Percentiles rank a stretch among this genome's conserved stretches.
Conservation (phyloP, 768 basidiomycete species). For the Melanogaster broomeanus region DNA sequence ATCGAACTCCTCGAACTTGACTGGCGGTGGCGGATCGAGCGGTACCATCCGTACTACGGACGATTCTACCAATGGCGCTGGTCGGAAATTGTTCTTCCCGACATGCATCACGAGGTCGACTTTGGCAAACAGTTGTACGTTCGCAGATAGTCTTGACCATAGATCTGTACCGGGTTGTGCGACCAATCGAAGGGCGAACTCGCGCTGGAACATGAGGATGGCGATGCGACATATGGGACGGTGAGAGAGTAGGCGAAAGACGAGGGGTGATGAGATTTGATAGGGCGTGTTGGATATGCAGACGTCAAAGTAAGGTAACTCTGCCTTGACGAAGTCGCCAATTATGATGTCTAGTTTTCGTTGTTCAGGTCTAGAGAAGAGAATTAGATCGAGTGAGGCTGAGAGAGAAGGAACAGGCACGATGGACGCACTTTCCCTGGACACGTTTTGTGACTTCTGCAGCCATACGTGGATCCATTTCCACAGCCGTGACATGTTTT, state of each 20-base stretch:
- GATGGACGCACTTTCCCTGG: slow-evolving; percentile 86
- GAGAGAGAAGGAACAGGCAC: background rate
- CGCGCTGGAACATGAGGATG: slow-evolving; percentile 99
- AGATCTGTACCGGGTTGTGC: slow-evolving; percentile 80
- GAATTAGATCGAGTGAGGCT: background rate
- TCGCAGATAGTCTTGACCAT: slow-evolving; percentile 94
- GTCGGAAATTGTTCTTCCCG: slow-evolving; percentile 95
- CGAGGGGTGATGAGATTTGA: slow-evolving; percentile 96
- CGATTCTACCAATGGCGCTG: slow-evolving; percentile 92
- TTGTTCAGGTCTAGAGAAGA: slow-evolving; percentile 77
- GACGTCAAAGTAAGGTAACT: slow-evolving; percentile 97
- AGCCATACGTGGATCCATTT: slow-evolving; percentile 99
- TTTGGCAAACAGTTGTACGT: slow-evolving; percentile 96
- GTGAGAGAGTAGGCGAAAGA: slow-evolving; percentile 95
- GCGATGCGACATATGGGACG: slow-evolving; percentile 92
- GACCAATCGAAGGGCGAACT: slow-evolving; percentile 92
- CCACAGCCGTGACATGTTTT: slow-evolving; percentile 90
- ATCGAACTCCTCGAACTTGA: slow-evolving; percentile 97
- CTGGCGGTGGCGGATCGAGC: slow-evolving; percentile 91
- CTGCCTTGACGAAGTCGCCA: slow-evolving; percentile 98
- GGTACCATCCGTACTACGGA: slow-evolving; percentile 91
- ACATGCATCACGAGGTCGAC: slow-evolving; percentile 97
- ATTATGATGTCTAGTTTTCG: slow-evolving; percentile 93
- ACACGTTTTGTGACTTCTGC: slow-evolving; percentile 96
- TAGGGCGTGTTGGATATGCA: slow-evolving; percentile 99